Evolutionary conservation across 805 yeast genomes (phyloP), one percentile per base, ranked within the genome.

Genomic region (Kazachstania bromeliacearum): DNA sequence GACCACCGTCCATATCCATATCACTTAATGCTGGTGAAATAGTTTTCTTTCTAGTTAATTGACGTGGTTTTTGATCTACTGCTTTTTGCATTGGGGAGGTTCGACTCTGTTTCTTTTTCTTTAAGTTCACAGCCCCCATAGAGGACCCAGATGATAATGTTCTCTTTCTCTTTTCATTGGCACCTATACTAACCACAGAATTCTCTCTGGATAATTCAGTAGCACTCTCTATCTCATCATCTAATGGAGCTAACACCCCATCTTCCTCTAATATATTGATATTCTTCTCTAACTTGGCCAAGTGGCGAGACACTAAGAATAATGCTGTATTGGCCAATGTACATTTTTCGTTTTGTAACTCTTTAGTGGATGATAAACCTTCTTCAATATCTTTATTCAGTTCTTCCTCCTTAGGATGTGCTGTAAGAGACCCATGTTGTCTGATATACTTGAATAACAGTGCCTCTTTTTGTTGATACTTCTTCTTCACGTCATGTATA

Each of bases 301-400:
- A 64, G 55, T 89, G 95, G 51, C 82, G 81, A 2, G 87, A 63
- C 3, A 89, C 74, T 22, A 82, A 57, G 53, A 79, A 82, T 32
- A 89, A 66, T 3, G 94, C 88, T 1, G 95, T 85, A 51, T 85
- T 83, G 4, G 96, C 84, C 27, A 87, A 59, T 9, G 79, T 62
- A 33, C 80, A 73, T 61, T 92, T 89, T 40, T 83, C 92, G 41
- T 74, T 71, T 54, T 89, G 96, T 27, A 85, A 48, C 36, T 64
- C 64, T 36, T 71, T 66, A 5, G 80, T 77, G 31, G 66, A 62
- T 25, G 68, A 68, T 63, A 79, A 73, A 38, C 81, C 89, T 30
- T 79, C 80, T 31, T 73, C 70, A 6, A 88, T 80, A 47, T 78
- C 79, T 19, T 73, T 68, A 46, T 73, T 72, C 4, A 81, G 50